Evolutionary conservation across 2,329 filamentous ascomycete species (phyloP).

Genomic region (Cladosporium sp.): DNA sequence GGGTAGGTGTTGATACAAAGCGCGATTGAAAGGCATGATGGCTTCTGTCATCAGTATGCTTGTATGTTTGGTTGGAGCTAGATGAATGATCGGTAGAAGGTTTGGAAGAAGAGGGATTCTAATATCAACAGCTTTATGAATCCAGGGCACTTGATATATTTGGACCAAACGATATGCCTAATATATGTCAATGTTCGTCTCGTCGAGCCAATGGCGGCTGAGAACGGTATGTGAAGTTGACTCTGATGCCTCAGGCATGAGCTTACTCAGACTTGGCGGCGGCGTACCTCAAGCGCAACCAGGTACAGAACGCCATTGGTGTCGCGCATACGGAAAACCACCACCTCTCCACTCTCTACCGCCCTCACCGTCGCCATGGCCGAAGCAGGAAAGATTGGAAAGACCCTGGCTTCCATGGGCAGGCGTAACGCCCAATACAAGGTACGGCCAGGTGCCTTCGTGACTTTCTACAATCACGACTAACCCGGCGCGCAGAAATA

Average conservation of each 20-base stretch:
- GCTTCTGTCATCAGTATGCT: constrained; percentile 10
- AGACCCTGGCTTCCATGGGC: constrained; percentile 6
- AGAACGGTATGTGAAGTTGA: neutral
- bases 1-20: constrained; percentile 26
- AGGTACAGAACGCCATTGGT: constrained; percentile 7
- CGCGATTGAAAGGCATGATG: constrained; percentile 14
- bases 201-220: too few species aligned
- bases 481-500: constrained; percentile 65
- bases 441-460: neutral
- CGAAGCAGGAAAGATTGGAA: constrained; percentile 8
- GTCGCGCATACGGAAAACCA: constrained; percentile 4
- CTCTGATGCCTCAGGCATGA: neutral
- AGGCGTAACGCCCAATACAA: constrained; percentile 5
- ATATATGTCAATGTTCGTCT: too few species aligned
- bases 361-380: constrained; percentile 6
- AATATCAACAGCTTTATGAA: too few species aligned
- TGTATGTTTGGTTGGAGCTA: too few species aligned
- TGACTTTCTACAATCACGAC: neutral
- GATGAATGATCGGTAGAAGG: too few species aligned
- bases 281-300: constrained; percentile 5
- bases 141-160: too few species aligned
- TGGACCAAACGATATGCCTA: too few species aligned
- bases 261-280: constrained; percentile 7
- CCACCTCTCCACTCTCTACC: constrained; percentile 7
- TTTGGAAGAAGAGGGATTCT: too few species aligned